A percentile compares a stretch with the other conserved stretches of the same genome.
Evolutionary conservation across 192 early-diverging fungal genomes (phyloP).

Genomic region (Backusella tuberculispora): DNA sequence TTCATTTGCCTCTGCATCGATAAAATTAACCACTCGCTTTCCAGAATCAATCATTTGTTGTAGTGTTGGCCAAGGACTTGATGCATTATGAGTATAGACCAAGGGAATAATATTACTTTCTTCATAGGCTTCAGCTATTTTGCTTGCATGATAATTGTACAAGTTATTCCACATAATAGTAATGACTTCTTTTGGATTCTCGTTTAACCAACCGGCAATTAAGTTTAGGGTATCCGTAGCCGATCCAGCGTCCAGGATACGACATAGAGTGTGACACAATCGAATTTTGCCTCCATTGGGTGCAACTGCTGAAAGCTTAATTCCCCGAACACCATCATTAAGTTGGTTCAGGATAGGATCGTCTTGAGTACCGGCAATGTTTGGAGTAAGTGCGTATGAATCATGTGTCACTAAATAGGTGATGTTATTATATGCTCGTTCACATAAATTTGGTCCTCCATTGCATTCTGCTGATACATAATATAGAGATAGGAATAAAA

Average conservation of each 20-base stretch:
- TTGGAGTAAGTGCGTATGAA: slow-evolving; percentile 56
- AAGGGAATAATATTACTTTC: slow-evolving; percentile 24
- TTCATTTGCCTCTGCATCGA: slow-evolving; percentile 55
- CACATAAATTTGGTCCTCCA: slow-evolving; percentile 66
- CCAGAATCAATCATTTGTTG: slow-evolving; percentile 60
- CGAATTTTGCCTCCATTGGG: slow-evolving; percentile 38
- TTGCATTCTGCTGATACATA: slow-evolving; percentile 50
- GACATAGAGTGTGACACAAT: slow-evolving; percentile 68
- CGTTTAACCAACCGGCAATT: slow-evolving; percentile 61
- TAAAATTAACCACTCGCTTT: slow-evolving; percentile 69
- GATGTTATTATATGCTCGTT: slow-evolving; percentile 59
- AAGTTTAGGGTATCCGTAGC: slow-evolving; percentile 52
- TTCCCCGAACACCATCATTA: slow-evolving; percentile 69
- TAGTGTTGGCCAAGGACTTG: slow-evolving; percentile 67
- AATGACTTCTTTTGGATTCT: slow-evolving; percentile 73
- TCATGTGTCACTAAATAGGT: slow-evolving; percentile 76
- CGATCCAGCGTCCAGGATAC: slow-evolving; percentile 59
- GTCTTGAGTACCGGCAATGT: slow-evolving; percentile 67
- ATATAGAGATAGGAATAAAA: background rate
- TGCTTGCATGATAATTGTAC: slow-evolving; percentile 48
- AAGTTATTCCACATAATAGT: slow-evolving; percentile 76
- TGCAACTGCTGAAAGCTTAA: slow-evolving; percentile 64
- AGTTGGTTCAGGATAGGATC: slow-evolving; percentile 65
- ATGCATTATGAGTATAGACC: slow-evolving; percentile 43
- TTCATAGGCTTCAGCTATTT: slow-evolving; percentile 37